A percentile compares a stretch with the other conserved stretches of the same genome.
Evolutionary conservation across 78 protist genomes (phyloP).

Genomic region (Creolimax fragrantissima): DNA sequence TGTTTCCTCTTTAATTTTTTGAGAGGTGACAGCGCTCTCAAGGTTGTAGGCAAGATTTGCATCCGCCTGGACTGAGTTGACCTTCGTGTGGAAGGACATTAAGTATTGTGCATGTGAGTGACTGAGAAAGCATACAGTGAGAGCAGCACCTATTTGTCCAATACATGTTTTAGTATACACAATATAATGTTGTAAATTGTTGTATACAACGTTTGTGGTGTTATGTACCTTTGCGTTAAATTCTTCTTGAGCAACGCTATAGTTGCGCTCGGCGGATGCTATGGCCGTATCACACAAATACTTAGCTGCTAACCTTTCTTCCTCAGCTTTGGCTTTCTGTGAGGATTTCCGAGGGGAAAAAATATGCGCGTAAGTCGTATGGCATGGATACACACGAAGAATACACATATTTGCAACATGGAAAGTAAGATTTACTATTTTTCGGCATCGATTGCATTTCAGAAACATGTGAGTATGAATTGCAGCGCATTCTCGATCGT

Average conservation of each 20-base stretch:
- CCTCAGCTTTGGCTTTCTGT: background rate
- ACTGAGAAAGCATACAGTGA: too few relatives aligned
- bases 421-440: too few relatives aligned
- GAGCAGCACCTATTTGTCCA: background rate
- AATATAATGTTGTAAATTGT: background rate
- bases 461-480: too few relatives aligned
- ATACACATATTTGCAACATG: too few relatives aligned
- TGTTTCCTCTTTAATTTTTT: background rate
- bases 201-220: background rate
- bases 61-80: background rate
- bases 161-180: background rate
- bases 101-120: background rate
- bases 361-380: background rate
- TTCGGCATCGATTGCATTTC: too few relatives aligned
- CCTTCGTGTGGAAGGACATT: background rate
- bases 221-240: background rate
- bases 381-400: too few relatives aligned
- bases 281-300: background rate
- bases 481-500: too few relatives aligned
- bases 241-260: background rate
- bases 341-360: background rate
- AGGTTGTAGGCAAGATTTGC: constrained; percentile 15
- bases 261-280: background rate
- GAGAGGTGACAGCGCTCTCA: background rate
- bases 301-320: background rate